These are phyloP conservation scores for Aspergillus brasiliensis DNA, from an alignment of 2,329 filamentous ascomycete genomes.

Conservation along the genomic window DNA sequence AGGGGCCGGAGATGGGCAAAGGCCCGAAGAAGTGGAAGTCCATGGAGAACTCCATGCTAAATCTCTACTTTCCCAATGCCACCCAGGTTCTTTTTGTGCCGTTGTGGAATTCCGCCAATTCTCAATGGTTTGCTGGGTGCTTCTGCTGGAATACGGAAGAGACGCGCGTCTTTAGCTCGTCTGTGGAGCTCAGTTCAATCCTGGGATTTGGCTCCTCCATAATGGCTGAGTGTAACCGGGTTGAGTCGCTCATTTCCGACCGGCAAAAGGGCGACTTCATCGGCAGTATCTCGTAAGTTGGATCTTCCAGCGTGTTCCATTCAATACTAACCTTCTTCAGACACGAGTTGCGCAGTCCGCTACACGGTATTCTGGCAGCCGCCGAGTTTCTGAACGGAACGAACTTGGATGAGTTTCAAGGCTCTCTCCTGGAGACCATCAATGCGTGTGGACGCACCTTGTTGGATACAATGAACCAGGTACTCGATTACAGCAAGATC, in stretches of 20 bases:
- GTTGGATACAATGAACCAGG: slow-evolving; percentile 49
- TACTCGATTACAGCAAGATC: slow-evolving; percentile 57
- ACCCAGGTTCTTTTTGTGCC: slow-evolving; percentile 55
- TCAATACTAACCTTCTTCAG: slow-evolving; percentile 11
- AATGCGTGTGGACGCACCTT: slow-evolving; percentile 46
- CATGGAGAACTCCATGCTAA: slow-evolving; percentile 42
- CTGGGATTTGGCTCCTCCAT: slow-evolving; percentile 46
- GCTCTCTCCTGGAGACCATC: slow-evolving; percentile 42
- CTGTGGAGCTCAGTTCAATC: slow-evolving; percentile 44
- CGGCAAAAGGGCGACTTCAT: slow-evolving; percentile 49
- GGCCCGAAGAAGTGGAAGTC: slow-evolving; percentile 33
- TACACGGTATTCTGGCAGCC: slow-evolving; percentile 47
- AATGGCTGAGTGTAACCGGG: slow-evolving; percentile 47
- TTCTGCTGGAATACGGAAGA: slow-evolving; percentile 47
- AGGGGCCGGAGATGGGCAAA: slow-evolving; percentile 23
- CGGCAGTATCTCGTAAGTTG: slow-evolving; percentile 42
- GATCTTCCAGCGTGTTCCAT: background rate
- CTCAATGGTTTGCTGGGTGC: slow-evolving; percentile 51
- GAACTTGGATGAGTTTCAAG: slow-evolving; percentile 43
- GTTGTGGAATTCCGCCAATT: slow-evolving; percentile 52
- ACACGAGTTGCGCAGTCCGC: slow-evolving; percentile 47
- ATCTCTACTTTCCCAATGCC: slow-evolving; percentile 50
- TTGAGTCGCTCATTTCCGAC: slow-evolving; percentile 46
- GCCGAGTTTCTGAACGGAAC: slow-evolving; percentile 46
- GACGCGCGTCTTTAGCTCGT: slow-evolving; percentile 39